Base-by-base conservation (phyloP, 176 grass and related monocot genomes). In the Triticum dicoccoides region DNA sequence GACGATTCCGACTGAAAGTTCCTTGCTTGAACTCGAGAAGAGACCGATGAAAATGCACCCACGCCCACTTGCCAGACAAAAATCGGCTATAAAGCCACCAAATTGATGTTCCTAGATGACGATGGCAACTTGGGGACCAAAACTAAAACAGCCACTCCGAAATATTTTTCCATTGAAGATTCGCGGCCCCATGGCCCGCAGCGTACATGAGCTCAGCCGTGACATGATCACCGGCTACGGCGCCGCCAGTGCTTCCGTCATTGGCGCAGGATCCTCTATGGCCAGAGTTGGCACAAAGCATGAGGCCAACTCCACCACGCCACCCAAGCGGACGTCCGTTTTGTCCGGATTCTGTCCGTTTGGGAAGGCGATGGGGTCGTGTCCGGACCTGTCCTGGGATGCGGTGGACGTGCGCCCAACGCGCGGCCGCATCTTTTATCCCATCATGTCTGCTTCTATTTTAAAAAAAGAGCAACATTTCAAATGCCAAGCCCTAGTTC, bases 111-210 rank as follows among this genome's bases (percentile, higher is more conserved):
- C 5, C 1, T n/a, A 8, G 24, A 62, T 76, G 39, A 87, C 41
- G 8, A 27, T 21, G 23, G 17, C 87, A 64, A 80, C 56, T 37
- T 74, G 20, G 37, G 83, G 61, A 70, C 33, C 3, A 73, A 61
- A 17, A 3, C 34, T 13, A 30, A 58, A 58, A 58, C 6, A 18
- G 2, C n/a, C 52, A 61, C 44, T 65, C 44, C 21, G 23, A 68
- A 68, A 76, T 44, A 80, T 61, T 61, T 61, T 67, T 30, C 49
- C 37, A 80, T 18, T 15, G 80, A 87, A 80, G 59, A 61, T 87
- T 87, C 59, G 67, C 14, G 67, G 12, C 20, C 42, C 34, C 9
- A 7, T 83, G 74, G 29, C 9, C 49, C 85, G 4, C 14, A 32
- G 3, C 12, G 3, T 24, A 30, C 25, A 9, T 87, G 80, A 91